Evolutionary conservation across 1,139 yeast genomes (phyloP), one percentile per base, ranked within the genome.

Genomic region (Scheffersomyces quercinus): DNA sequence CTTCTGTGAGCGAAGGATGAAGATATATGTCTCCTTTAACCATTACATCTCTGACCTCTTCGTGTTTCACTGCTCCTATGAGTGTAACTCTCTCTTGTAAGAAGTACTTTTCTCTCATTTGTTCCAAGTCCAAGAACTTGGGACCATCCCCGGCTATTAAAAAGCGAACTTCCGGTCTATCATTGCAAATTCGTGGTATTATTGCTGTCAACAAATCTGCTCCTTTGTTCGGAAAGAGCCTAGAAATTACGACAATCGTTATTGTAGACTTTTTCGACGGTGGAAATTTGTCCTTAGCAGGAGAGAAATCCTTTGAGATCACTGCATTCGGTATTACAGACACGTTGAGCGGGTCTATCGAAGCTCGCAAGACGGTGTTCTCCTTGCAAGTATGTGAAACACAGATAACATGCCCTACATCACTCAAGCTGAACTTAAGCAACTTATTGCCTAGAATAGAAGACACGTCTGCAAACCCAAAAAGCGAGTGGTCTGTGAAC

Each of bases 111-210:
- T 95, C 99, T 43, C 97, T 77, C 93, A 91, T 91, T 60, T 95
- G 99, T 60, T 91, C 97, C 46, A 95, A 69, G 54, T 93, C 98
- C 12, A 93, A 80, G 55, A 87, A 91, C 56, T 89, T 88, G 1
- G 99, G 99, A 0, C 99, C 99, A 62, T 90, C 95, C 4, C 99
- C 99, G 2, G 97, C 99, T 42, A 95, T 82, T 5, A 91, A 65
- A 54, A 95, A 91, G 43, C 82, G 79, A 1, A 90, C 95, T 9
- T 80, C 77, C 0, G 82, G 76, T 47, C 84, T 79, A 9, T 69
- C 64, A 5, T 70, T 60, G 59, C 99, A 93, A 3, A 95, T 84
- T 36, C 83, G 70, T 0, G 99, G 99, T 24, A 95, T 87, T 11
- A 90, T 79, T 0, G 93, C 95, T 1, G 88, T 84, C 24, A 95